phyloP scores from a whole-genome alignment of 2,329 filamentous ascomycete genomes.

The Tolypocladium paradoxum region DNA sequence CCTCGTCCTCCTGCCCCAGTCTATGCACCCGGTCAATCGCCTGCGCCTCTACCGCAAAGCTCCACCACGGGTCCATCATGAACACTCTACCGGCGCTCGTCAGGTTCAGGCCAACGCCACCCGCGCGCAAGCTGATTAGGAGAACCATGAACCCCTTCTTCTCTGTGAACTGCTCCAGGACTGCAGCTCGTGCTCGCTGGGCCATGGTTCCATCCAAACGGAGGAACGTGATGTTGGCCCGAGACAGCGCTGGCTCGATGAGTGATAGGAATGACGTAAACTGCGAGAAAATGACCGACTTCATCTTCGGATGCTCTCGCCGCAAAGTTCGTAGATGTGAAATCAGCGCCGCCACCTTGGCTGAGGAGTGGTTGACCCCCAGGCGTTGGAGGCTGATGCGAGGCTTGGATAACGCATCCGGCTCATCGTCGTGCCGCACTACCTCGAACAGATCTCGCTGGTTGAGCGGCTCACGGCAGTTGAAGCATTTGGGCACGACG shows the following conservation, averaged over 20 bases:
- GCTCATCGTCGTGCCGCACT: conserved; percentile 61
- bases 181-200: conserved; percentile 71
- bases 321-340: conserved; percentile 61
- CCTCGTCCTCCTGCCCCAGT: conserved; percentile 85
- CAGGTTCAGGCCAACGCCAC: conserved; percentile 87
- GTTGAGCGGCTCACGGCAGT: conserved; percentile 75
- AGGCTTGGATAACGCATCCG: conserved; percentile 31
- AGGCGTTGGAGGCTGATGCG: conserved; percentile 51
- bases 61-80: conserved; percentile 99
- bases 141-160: conserved; percentile 56
- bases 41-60: conserved; percentile 90
- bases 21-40: conserved; percentile 96
- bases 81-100: conserved; percentile 83
- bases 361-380: conserved; percentile 60
- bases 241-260: conserved; percentile 68
- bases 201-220: conserved; percentile 85
- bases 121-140: conserved; percentile 75
- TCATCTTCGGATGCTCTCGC: conserved; percentile 55
- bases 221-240: conserved; percentile 65
- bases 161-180: conserved; percentile 62
- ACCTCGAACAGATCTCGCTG: conserved; percentile 86
- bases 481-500: conserved; percentile 74
- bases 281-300: conserved; percentile 91
- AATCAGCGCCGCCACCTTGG: conserved; percentile 77
- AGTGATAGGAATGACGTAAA: conserved; percentile 94